phyloP scores from a whole-genome alignment of 2,329 filamentous ascomycete species.

The Ophiostoma sp. region DNA sequence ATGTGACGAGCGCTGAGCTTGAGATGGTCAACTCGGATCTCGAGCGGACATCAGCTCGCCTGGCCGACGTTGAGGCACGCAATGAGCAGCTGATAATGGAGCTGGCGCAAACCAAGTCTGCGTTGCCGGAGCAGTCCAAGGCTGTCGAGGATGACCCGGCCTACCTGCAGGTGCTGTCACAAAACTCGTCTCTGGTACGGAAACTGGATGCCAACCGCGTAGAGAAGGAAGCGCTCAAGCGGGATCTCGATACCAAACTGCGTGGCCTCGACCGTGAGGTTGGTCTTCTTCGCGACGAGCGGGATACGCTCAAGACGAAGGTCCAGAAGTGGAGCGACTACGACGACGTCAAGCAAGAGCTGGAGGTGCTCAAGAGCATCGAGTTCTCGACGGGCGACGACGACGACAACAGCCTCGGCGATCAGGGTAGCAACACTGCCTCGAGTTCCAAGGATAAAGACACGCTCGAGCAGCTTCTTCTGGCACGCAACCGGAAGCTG shows the following conservation, averaged over 20 bases:
- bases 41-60: constrained; percentile 76
- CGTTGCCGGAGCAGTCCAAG: constrained; percentile 54
- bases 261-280: constrained; percentile 76
- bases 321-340: constrained; percentile 90
- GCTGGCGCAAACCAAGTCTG: constrained; percentile 79
- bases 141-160: constrained; percentile 81
- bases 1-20: constrained; percentile 80
- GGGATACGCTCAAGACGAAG: constrained; percentile 72
- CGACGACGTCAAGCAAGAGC: constrained; percentile 90
- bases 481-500: constrained; percentile 94
- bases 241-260: constrained; percentile 67
- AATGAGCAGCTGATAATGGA: constrained; percentile 92
- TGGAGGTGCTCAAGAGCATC: constrained; percentile 95
- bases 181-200: constrained; percentile 85
- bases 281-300: constrained; percentile 68
- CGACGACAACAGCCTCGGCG: constrained; percentile 51
- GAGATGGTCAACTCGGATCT: constrained; percentile 90
- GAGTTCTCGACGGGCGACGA: constrained; percentile 91
- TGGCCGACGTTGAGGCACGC: constrained; percentile 86
- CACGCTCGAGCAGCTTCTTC: constrained; percentile 80
- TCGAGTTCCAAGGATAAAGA: constrained; percentile 61
- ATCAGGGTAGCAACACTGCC: constrained; percentile 30
- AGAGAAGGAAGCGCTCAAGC: constrained; percentile 75
- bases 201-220: constrained; percentile 79
- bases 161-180: constrained; percentile 81